These are phyloP conservation scores for Candida andamanensis DNA, from an alignment of 805 yeast species.

Conservation along the genomic window DNA sequence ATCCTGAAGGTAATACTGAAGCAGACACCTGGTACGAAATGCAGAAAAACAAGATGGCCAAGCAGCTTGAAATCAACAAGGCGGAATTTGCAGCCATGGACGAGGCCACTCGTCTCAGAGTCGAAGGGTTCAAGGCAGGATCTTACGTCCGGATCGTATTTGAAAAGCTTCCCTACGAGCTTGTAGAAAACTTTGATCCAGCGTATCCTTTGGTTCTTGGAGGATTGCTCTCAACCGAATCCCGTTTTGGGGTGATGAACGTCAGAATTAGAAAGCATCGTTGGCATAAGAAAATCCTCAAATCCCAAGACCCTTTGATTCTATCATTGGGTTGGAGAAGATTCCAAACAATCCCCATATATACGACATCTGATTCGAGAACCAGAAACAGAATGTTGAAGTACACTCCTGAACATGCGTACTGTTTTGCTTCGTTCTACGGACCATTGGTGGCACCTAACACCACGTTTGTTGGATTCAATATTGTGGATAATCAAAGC, in stretches of 20 bases:
- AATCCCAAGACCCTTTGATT: conserved; percentile 92
- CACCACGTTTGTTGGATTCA: conserved; percentile 95
- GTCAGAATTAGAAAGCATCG: conserved; percentile 96
- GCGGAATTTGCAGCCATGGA: conserved; percentile 73
- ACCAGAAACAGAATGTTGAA: conserved; percentile 97
- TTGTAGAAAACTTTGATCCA: conserved; percentile 82
- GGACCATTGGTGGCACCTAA: conserved; percentile 98
- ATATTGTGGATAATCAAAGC: conserved; percentile 74
- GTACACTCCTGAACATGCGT: conserved; percentile 97
- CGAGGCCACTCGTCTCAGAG: conserved; percentile 63
- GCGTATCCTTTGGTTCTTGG: conserved; percentile 83
- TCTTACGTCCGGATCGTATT: conserved; percentile 88
- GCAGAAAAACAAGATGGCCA: conserved; percentile 95
- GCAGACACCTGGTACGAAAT: conserved; percentile 97
- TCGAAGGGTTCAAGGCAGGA: conserved; percentile 93
- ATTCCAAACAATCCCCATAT: conserved; percentile 93
- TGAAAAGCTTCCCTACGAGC: conserved; percentile 81
- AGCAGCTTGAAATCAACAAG: conserved; percentile 90
- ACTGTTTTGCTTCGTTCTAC: conserved; percentile 91
- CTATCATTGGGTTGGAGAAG: conserved; percentile 97
- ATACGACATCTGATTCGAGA: conserved; percentile 94
- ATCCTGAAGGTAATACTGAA: conserved; percentile 64
- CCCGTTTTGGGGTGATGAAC: conserved; percentile 86
- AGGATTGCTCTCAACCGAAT: conserved; percentile 85
- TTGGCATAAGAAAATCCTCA: conserved; percentile 96